Base-by-base conservation (phyloP, 1,284 basidiomycete species). In the Tylopilus microsporus region DNA sequence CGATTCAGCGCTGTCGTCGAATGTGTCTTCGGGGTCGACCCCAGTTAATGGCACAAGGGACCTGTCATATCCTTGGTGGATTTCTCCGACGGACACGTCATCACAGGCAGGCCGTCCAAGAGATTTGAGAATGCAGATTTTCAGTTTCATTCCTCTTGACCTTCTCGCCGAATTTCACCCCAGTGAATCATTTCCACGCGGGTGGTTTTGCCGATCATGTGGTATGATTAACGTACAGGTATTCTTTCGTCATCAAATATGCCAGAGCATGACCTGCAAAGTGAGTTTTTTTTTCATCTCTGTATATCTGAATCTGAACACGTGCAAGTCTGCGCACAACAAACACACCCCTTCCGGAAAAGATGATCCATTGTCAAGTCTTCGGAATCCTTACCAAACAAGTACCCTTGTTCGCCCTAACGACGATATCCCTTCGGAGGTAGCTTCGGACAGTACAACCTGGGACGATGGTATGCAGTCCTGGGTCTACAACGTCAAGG, bases 211-310 rank as follows among this genome's bases (percentile, higher is more conserved):
- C 58, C 60, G 39, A 11, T 49, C 54, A 5, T 77, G 76, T 41
- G 76, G 77, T 10, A 65, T 70, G 61, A 66, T 78, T n/a, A 77
- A 77, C 46, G 60, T 65, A 10, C 77, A 77, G 59, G 61, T 61
- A 7, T 69, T 66, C 37, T 66, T 77, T 56, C 73, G 76, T 51
- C 70, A 69, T 45, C 75, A 77, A 56, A 67, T 65, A 56, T 77
- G 76, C 56, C 63, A 62, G 52, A 67, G 75, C 57, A 57, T 58
- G 8, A 36, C 18, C 2, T 77, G 76, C 57, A 49, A 58, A 59
- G 76, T 77, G 59, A 47, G 67, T 53, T 53, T 36, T 53, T 36
- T 37, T 36, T n/a, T 19, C 36, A 8, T 46, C 15, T 53, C 15
- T 36, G 6, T n/a, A n/a, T 19, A 30, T 46, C 10, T 42, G 50